phyloP scores from a whole-genome alignment of 345 rosid species.

The Barbarea vulgaris region DNA sequence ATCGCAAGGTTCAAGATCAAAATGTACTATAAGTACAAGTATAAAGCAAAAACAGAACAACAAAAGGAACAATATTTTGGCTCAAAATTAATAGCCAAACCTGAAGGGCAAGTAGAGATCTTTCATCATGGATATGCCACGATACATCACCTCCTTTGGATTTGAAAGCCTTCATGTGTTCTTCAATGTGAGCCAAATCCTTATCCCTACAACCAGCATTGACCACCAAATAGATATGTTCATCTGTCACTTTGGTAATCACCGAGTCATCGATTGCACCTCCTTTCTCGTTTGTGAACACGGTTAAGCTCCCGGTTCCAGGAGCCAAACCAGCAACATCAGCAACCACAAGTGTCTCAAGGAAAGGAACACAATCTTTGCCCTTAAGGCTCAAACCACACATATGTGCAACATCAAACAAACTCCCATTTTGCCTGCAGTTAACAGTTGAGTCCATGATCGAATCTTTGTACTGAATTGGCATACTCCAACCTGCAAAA shows the following conservation, averaged over 20 bases:
- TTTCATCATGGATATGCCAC: slow-evolving; percentile 97
- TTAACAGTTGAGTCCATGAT: slow-evolving; percentile 95
- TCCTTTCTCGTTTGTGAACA: slow-evolving; percentile 92
- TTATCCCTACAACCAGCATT: slow-evolving; percentile 99
- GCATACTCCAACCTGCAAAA: slow-evolving; percentile 99
- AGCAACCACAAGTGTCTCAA: slow-evolving; percentile 92
- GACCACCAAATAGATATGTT: slow-evolving; percentile 86
- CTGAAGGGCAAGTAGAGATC: slow-evolving; percentile 99
- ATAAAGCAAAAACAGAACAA: slow-evolving; percentile 9
- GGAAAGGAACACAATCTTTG: slow-evolving; percentile 83
- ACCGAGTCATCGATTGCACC: slow-evolving; percentile 97
- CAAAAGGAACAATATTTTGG: slow-evolving; percentile 3
- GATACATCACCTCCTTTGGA: slow-evolving; percentile 93
- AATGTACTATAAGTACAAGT: slow-evolving; percentile 6
- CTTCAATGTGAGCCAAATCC: slow-evolving; percentile 97
- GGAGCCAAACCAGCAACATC: slow-evolving; percentile 88
- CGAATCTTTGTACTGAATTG: slow-evolving; percentile 96
- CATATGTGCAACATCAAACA: slow-evolving; percentile 97
- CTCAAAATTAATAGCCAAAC: slow-evolving; percentile 38
- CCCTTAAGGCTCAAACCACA: slow-evolving; percentile 98
- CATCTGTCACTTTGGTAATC: slow-evolving; percentile 83
- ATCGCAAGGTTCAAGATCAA: slow-evolving; percentile 1
- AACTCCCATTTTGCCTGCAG: slow-evolving; percentile 85
- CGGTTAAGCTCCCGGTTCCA: slow-evolving; percentile 88
- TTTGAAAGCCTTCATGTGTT: slow-evolving; percentile 90